Evolutionary conservation across 2,329 filamentous ascomycete species (phyloP).

Genomic region (Penicillium janthinellum): DNA sequence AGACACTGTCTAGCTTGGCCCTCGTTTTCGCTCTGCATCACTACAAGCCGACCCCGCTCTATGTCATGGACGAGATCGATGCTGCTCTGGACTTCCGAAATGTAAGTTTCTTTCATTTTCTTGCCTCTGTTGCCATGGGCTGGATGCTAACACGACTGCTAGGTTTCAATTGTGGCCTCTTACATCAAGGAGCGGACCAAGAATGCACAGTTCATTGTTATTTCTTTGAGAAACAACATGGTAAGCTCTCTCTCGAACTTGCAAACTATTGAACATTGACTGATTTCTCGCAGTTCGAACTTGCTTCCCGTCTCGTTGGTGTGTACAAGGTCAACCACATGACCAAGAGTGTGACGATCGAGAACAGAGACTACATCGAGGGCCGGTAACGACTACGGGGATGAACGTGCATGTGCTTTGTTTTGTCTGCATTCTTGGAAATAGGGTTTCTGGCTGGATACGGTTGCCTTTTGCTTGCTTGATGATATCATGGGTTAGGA

Average conservation of each 20-base stretch:
- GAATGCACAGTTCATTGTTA: slow-evolving; percentile 99
- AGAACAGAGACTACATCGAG: slow-evolving; percentile 75
- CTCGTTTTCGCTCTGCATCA: slow-evolving; percentile 98
- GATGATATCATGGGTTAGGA: slow-evolving; percentile 31
- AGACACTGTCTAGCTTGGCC: slow-evolving; percentile 89
- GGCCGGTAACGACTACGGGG: slow-evolving; percentile 31
- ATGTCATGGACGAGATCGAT: slow-evolving; percentile 99
- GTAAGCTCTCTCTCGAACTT: slow-evolving; percentile 29
- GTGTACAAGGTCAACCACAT: slow-evolving; percentile 99
- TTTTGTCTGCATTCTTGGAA: slow-evolving; percentile 22
- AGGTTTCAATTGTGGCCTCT: slow-evolving; percentile 96
- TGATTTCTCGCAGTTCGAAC: slow-evolving; percentile 66
- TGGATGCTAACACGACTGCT: slow-evolving; percentile 11
- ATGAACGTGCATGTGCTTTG: slow-evolving; percentile 11
- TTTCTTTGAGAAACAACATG: slow-evolving; percentile 98
- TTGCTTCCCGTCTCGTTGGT: slow-evolving; percentile 90
- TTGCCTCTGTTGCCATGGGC: neutral
- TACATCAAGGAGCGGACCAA: slow-evolving; percentile 99
- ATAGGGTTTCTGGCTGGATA: slow-evolving; percentile 22
- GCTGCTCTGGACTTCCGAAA: slow-evolving; percentile 97
- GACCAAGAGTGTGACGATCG: slow-evolving; percentile 88
- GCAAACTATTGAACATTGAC: neutral
- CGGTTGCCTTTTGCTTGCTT: slow-evolving; percentile 23
- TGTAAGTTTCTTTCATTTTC: slow-evolving; percentile 59
- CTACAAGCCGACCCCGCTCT: slow-evolving; percentile 95